Conservation (phyloP, 805 yeast genomes). For the Komagataella phaffii region DNA sequence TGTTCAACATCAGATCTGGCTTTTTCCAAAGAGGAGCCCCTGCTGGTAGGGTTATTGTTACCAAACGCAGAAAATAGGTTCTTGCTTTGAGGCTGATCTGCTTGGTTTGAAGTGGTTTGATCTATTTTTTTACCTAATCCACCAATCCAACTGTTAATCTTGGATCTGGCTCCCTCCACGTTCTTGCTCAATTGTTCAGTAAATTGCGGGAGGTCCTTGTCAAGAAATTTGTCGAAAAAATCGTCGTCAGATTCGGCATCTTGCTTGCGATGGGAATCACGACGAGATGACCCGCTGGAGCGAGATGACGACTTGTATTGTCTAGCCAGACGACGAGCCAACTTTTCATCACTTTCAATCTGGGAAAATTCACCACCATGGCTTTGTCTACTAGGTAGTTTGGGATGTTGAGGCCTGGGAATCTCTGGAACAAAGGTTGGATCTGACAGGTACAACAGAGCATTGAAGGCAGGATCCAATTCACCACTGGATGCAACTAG, state of each 20-base stretch:
- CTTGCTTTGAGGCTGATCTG: constrained; percentile 8
- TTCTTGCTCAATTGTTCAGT: constrained; percentile 61
- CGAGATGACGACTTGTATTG: constrained; percentile 28
- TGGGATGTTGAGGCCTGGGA: constrained; percentile 23
- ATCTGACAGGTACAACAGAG: constrained; percentile 68
- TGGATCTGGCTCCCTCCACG: constrained; percentile 66
- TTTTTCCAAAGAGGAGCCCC: constrained; percentile 26
- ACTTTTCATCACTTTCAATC: constrained; percentile 58
- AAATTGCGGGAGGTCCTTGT: constrained; percentile 41
- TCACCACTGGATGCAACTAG: constrained; percentile 77
- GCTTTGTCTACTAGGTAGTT: constrained; percentile 18
- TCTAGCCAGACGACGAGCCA: constrained; percentile 72
- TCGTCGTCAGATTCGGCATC: constrained; percentile 22
- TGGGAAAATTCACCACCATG: constrained; percentile 23
- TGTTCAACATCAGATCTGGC: constrained; percentile 40
- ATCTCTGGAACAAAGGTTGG: constrained; percentile 46
- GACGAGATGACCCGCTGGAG: constrained; percentile 12
- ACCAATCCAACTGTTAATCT: constrained; percentile 68
- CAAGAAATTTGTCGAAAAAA: constrained; percentile 43
- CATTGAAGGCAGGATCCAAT: constrained; percentile 80
- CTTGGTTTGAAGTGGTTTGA: constrained; percentile 10
- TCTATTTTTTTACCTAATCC: constrained; percentile 41
- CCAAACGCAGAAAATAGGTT: constrained; percentile 18
- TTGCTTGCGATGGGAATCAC: constrained; percentile 4
- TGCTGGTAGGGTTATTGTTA: constrained; percentile 6